Evolutionary conservation across 768 basidiomycete species (phyloP), one percentile per base, ranked within the genome.

Genomic region (Brasilioporus rufonigricans): DNA sequence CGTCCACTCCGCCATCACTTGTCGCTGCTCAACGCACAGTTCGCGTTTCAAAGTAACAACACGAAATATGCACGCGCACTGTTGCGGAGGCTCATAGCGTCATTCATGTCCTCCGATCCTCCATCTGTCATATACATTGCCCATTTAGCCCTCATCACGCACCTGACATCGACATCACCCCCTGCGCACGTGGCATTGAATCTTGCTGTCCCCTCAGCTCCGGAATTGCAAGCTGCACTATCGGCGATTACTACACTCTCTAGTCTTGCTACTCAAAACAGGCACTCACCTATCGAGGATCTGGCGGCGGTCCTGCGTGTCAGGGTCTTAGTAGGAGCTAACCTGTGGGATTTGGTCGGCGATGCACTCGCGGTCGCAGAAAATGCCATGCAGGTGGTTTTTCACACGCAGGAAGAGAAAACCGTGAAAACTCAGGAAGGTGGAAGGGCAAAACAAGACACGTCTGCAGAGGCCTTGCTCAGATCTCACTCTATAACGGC

Each of bases 31-130:
- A 84, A 86, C 18, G 81, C 85, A 4, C 82, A 79, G 35, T 75
- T 91, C 8, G 61, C 68, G 3, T 60, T 46, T 73, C 83, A 29
- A 63, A 72, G 41, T 66, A 73, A 74, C 75, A 81, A 61, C 70
- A 77, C 74, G 6, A 88, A 85, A 66, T 81, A 80, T 57, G 81
- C 85, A 0, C 83, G 83, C 36, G 81, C 78, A 13, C 73, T 81
- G 16, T 70, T 90, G 36, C 80, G 80, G 27, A 80, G 81, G 32
- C 75, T 85, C 10, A 64, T 85, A 21, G 65, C 73, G 2, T 79
- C 79, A n/a, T 64, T 80, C 36, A 45, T 66, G 18, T 69, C 78
- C 4, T 68, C 74, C 10, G 80, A 84, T 56, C 77, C 83, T 1
- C 80, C 82, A 5, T 77, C 82, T 27, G 61, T 80, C 38, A 61